phyloP scores from a whole-genome alignment of 805 yeast species.

The Ogataea thermomethanolica region DNA sequence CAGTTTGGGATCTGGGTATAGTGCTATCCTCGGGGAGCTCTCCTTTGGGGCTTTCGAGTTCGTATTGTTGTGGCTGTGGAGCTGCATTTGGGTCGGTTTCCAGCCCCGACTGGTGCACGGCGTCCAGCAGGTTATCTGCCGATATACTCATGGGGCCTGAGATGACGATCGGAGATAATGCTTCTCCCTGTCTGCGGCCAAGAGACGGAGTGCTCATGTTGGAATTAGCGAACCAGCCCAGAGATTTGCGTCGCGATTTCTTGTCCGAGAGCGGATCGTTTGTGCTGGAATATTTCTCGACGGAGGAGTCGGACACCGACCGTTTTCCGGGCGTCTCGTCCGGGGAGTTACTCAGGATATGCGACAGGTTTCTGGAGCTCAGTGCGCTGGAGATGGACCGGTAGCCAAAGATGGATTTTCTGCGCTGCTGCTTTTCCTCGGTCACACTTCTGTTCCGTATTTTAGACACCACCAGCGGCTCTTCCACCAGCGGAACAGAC shows the following conservation, averaged over 20 bases:
- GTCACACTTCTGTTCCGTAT: constrained; percentile 12
- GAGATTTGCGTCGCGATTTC: constrained; percentile 20
- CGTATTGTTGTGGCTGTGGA: background rate
- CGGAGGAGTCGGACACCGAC: constrained; percentile 13
- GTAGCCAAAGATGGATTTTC: constrained; percentile 29
- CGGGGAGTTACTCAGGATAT: constrained; percentile 8
- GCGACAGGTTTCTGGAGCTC: constrained; percentile 18
- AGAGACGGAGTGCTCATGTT: constrained; percentile 20
- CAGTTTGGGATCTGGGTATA: constrained; percentile 7
- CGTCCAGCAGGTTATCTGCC: constrained; percentile 6
- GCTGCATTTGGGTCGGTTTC: background rate
- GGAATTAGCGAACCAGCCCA: constrained; percentile 25
- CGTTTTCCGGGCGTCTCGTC: constrained; percentile 8
- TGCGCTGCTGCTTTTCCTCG: constrained; percentile 21
- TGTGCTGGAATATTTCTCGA: constrained; percentile 1
- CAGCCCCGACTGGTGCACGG: background rate
- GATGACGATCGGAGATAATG: background rate
- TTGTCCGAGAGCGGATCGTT: constrained; percentile 3
- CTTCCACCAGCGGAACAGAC: constrained; percentile 18
- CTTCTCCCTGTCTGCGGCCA: background rate
- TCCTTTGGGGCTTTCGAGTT: constrained; percentile 7
- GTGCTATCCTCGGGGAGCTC: constrained; percentile 1
- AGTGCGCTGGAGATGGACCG: constrained; percentile 26
- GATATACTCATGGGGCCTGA: constrained; percentile 7
- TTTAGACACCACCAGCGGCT: constrained; percentile 14